Conservation (phyloP, 371 early-diverging fungal species). For the Mucor irregularis region DNA sequence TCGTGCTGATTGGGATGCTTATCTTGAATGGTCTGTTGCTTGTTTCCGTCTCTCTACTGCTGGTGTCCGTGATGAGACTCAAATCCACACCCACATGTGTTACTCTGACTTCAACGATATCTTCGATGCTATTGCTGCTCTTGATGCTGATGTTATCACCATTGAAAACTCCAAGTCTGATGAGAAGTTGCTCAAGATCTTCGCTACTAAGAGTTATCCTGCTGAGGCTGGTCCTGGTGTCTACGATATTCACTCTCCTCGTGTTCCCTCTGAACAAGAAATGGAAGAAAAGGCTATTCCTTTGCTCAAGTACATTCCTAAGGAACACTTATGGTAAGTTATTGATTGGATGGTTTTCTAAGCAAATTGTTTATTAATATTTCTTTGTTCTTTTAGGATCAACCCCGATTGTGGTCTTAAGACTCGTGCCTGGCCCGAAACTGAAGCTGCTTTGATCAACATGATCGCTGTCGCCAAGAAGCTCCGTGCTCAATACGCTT, state of each 20-base stretch:
- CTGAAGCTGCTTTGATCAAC: constrained; percentile 84
- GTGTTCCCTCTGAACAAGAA: constrained; percentile 89
- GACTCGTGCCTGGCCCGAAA: constrained; percentile 94
- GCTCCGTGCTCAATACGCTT: constrained; percentile 53
- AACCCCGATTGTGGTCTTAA: constrained; percentile 99
- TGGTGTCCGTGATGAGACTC: constrained; percentile 86
- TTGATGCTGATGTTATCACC: constrained; percentile 92
- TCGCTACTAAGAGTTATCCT: constrained; percentile 81
- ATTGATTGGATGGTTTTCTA: too few relatives aligned
- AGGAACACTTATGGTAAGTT: constrained; percentile 88
- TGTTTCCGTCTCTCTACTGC: constrained; percentile 90
- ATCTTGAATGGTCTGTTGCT: constrained; percentile 94
- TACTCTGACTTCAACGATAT: constrained; percentile 99
- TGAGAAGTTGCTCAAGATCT: constrained; percentile 88
- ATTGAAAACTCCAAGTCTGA: constrained; percentile 97
- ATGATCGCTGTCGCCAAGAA: constrained; percentile 80
- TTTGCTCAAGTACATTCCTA: constrained; percentile 76
- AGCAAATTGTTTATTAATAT: too few relatives aligned
- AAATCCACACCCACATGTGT: constrained; percentile 97
- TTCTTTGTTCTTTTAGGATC: constrained; percentile 44
- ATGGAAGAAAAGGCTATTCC: constrained; percentile 81
- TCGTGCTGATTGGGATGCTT: constrained; percentile 81
- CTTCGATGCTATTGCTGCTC: constrained; percentile 84
- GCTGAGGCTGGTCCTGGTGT: constrained; percentile 93
- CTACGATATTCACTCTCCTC: constrained; percentile 92